Percentiles rank a stretch among this genome's conserved stretches.
These are phyloP conservation scores for Draba incana DNA, from an alignment of 345 rosid species.

Conservation along the genomic window DNA sequence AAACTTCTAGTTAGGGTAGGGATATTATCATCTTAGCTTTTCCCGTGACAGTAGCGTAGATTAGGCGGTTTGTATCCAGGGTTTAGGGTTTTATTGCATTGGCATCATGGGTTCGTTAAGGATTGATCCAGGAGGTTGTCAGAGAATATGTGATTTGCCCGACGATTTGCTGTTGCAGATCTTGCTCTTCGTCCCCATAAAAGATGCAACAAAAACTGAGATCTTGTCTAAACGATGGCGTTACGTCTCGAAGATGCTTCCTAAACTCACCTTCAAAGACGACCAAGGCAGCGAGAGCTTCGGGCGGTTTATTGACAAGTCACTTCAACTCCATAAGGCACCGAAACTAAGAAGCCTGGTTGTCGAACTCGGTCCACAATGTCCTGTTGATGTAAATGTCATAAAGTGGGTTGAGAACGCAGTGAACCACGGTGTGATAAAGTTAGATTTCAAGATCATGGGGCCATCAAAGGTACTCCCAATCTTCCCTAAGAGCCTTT, in stretches of 20 bases:
- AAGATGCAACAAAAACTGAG: neutral
- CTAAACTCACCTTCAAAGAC: neutral
- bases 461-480: neutral
- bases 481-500: constrained; percentile 11
- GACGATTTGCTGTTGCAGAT: constrained; percentile 1
- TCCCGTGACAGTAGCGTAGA: too few species aligned
- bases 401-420: neutral
- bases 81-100: neutral
- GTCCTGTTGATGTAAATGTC: constrained; percentile 2
- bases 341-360: neutral
- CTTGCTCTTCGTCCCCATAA: neutral
- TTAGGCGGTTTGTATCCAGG: too few species aligned
- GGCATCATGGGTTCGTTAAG: neutral
- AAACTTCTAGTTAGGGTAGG: too few species aligned
- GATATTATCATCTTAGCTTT: too few species aligned
- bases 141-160: constrained; percentile 2
- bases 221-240: too few species aligned
- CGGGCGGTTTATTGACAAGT: neutral
- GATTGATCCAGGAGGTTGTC: constrained; percentile 1
- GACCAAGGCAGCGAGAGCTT: neutral
- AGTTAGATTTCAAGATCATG: neutral
- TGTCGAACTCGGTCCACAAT: neutral
- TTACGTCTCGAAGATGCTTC: neutral
- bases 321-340: neutral
- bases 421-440: neutral